phyloP scores from a whole-genome alignment of 495 filamentous ascomycete genomes.

The Aspergillus ellipticus region DNA sequence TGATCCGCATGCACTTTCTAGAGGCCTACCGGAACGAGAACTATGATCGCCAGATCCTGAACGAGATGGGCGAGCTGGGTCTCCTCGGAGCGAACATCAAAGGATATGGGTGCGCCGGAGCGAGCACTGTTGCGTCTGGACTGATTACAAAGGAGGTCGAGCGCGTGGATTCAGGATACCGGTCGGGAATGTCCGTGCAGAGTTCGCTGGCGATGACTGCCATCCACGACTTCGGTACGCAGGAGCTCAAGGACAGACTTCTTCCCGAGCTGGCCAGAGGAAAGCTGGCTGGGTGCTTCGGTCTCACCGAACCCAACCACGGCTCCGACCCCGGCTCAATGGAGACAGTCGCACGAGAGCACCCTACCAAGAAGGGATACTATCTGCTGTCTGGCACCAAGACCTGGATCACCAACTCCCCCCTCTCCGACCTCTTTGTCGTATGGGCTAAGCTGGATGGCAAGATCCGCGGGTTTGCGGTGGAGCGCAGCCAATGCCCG shows the following conservation, averaged over 20 bases:
- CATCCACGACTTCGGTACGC: slow-evolving; percentile 89
- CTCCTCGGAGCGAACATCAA: slow-evolving; percentile 87
- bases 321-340: slow-evolving; percentile 94
- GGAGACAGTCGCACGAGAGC: slow-evolving; percentile 83
- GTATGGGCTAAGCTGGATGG: slow-evolving; percentile 95
- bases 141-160: slow-evolving; percentile 96
- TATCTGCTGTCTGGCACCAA: slow-evolving; percentile 80
- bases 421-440: slow-evolving; percentile 84
- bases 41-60: slow-evolving; percentile 83
- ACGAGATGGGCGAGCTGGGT: slow-evolving; percentile 95
- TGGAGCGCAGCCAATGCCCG: slow-evolving; percentile 77
- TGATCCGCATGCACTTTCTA: slow-evolving; percentile 27
- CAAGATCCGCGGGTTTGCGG: slow-evolving; percentile 91
- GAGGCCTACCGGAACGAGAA: slow-evolving; percentile 94
- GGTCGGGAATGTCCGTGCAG: slow-evolving; percentile 95
- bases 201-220: slow-evolving; percentile 92
- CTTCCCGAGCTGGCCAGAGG: slow-evolving; percentile 83
- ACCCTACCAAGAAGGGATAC: slow-evolving; percentile 83
- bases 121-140: slow-evolving; percentile 84
- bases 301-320: slow-evolving; percentile 95
- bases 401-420: slow-evolving; percentile 99
- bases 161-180: slow-evolving; percentile 91
- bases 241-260: slow-evolving; percentile 86
- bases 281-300: slow-evolving; percentile 85
- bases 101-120: slow-evolving; percentile 93